A percentile compares a stretch with the other conserved stretches of the same genome.
Conservation (phyloP, 75 land plant species). For the Pinus albicaulis region DNA sequence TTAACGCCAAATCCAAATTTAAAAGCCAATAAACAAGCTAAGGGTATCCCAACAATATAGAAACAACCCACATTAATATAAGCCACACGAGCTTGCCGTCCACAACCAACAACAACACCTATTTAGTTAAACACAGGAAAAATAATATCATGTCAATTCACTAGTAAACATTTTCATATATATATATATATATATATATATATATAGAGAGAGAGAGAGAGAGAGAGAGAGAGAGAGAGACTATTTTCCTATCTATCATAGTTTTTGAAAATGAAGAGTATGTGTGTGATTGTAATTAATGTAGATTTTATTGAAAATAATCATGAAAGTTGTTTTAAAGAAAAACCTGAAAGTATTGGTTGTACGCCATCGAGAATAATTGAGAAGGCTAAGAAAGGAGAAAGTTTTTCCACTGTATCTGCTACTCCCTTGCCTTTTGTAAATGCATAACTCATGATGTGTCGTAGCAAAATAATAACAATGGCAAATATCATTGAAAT, state of each 20-base stretch:
- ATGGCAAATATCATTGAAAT: constrained; percentile 21
- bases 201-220: too few relatives aligned
- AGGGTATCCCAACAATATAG: constrained; percentile 61
- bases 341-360: constrained; percentile 68
- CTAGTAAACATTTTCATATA: too few relatives aligned
- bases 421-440: constrained; percentile 39
- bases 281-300: too few relatives aligned
- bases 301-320: too few relatives aligned
- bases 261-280: too few relatives aligned
- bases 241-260: too few relatives aligned
- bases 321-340: too few relatives aligned
- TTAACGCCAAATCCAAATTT: constrained; percentile 34
- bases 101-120: constrained; percentile 72
- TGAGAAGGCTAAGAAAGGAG: constrained; percentile 46
- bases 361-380: constrained; percentile 72
- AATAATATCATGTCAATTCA: too few relatives aligned
- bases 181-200: too few relatives aligned
- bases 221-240: too few relatives aligned
- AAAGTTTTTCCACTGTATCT: constrained; percentile 42
- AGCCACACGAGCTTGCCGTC: constrained; percentile 77
- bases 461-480: constrained; percentile 24
- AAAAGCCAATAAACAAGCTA: constrained; percentile 60
- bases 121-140: too few relatives aligned
- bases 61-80: constrained; percentile 57
- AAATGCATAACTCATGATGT: constrained; percentile 52